Percentiles rank a stretch among this genome's conserved stretches.
These are phyloP conservation scores for Russula earlei DNA, from an alignment of 768 basidiomycete species.

Conservation along the genomic window DNA sequence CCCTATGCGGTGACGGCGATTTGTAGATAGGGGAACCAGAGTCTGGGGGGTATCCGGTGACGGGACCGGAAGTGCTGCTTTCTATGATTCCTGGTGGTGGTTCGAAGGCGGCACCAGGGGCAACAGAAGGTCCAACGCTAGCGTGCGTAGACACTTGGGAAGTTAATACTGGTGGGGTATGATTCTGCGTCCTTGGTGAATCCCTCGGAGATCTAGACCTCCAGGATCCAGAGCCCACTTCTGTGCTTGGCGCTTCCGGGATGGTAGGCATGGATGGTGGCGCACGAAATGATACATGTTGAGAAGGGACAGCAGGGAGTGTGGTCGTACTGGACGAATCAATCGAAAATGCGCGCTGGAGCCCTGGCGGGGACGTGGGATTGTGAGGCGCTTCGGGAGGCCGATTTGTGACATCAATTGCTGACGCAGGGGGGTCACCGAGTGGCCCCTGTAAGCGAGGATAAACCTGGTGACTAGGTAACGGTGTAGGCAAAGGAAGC, in stretches of 20 bases:
- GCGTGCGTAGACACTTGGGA: not conserved
- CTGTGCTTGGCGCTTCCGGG: slow-evolving; percentile 18
- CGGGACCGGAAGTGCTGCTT: not conserved
- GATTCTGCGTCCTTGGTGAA: not conserved
- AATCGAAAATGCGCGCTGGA: not conserved
- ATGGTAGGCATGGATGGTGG: slow-evolving; percentile 15
- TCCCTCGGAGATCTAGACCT: slow-evolving; percentile 2
- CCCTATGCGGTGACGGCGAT: not conserved
- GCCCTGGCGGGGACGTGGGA: not conserved
- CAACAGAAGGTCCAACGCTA: not conserved
- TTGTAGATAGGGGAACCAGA: not conserved
- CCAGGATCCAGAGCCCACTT: not conserved
- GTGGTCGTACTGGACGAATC: slow-evolving; percentile 17
- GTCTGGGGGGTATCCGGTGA: not conserved
- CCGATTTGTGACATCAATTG: not conserved
- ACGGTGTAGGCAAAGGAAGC: not conserved
- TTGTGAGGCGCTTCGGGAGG: not conserved
- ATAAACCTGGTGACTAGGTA: not conserved
- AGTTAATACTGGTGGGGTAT: not conserved
- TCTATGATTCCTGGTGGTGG: slow-evolving; percentile 9
- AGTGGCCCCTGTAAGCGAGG: not conserved
- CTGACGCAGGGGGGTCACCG: not conserved
- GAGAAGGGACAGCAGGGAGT: slow-evolving; percentile 10
- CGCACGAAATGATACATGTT: not conserved
- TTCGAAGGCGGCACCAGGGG: not conserved